Conservation (phyloP, 1,284 basidiomycete species). For the Calocybe gambosa region DNA sequence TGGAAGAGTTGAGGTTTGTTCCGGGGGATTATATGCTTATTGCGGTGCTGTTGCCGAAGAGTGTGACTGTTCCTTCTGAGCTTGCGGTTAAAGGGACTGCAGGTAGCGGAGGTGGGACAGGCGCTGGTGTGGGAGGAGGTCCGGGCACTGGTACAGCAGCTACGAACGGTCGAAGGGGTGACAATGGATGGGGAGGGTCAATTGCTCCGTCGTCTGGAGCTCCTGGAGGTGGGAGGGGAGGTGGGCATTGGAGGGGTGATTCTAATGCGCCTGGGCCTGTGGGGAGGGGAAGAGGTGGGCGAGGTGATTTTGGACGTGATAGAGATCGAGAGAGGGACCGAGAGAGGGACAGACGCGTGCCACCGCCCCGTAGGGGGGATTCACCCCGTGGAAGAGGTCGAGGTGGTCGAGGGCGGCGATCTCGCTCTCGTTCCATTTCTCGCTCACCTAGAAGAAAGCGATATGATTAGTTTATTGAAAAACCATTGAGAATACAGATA, state of each 20-base stretch:
- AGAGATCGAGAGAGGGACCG: conserved; percentile 30
- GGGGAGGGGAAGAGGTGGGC: conserved; percentile 25
- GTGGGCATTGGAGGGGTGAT: conserved; percentile 65
- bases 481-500: no score
- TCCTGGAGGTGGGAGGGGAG: conserved; percentile 39
- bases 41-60: conserved; percentile 65
- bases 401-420: conserved; percentile 27
- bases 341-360: conserved; percentile 29
- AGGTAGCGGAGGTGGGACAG: conserved; percentile 18
- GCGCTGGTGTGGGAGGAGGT: conserved; percentile 31
- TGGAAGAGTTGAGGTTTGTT: conserved; percentile 70
- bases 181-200: conserved; percentile 42
- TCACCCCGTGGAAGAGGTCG: conserved; percentile 38
- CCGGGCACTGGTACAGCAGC: conserved; percentile 27
- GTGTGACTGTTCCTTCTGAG: conserved; percentile 41
- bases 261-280: conserved; percentile 39
- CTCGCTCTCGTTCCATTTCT: conserved; percentile 31
- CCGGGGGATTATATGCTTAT: conserved; percentile 74
- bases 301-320: conserved; percentile 31
- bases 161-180: conserved; percentile 26
- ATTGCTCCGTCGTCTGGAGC: conserved; percentile 22
- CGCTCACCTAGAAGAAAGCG: conserved; percentile 21
- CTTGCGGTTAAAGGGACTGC: conserved; percentile 47
- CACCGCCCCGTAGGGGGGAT: conserved; percentile 39
- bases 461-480: conserved; percentile 22